Evolutionary conservation across 2,329 filamentous ascomycete species (phyloP).

Genomic region (Colletotrichum salicis): DNA sequence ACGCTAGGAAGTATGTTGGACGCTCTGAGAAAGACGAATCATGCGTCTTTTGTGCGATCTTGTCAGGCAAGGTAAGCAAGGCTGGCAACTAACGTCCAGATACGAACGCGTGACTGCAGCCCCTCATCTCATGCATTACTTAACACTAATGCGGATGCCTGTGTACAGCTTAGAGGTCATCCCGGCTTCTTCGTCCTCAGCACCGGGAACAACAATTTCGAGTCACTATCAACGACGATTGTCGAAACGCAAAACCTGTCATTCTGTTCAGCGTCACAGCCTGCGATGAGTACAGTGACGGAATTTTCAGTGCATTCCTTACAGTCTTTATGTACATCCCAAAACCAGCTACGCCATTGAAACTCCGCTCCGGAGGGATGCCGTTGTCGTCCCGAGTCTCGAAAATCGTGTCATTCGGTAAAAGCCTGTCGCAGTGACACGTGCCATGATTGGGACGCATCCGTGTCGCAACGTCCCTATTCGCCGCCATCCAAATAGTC

Average conservation of each 20-base stretch:
- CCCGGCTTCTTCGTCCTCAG: not conserved
- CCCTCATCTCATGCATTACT: not conserved
- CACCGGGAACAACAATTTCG: not conserved
- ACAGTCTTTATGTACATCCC: slow-evolving; percentile 32
- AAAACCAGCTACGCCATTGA: slow-evolving; percentile 30
- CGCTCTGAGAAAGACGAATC: not conserved
- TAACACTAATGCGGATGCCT: not conserved
- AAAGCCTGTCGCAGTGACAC: not conserved
- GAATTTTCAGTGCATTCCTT: slow-evolving; percentile 29
- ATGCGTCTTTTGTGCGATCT: not conserved
- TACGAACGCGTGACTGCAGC: not conserved
- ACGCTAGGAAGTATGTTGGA: not conserved
- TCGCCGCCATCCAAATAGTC: not conserved
- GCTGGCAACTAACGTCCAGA: not conserved
- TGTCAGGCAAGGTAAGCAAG: not conserved
- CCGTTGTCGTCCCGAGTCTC: slow-evolving; percentile 20
- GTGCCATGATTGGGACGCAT: not conserved
- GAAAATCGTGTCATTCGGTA: slow-evolving; percentile 13
- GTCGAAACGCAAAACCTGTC: slow-evolving; percentile 17
- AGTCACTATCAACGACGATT: not conserved
- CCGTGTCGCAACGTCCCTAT: not conserved
- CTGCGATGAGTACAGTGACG: slow-evolving; percentile 31
- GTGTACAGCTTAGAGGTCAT: not conserved
- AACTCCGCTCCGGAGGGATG: slow-evolving; percentile 30
- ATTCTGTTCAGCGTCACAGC: slow-evolving; percentile 30